phyloP scores from a whole-genome alignment of 2,329 filamentous ascomycete species.

The Penicillium sclerotiorum region DNA sequence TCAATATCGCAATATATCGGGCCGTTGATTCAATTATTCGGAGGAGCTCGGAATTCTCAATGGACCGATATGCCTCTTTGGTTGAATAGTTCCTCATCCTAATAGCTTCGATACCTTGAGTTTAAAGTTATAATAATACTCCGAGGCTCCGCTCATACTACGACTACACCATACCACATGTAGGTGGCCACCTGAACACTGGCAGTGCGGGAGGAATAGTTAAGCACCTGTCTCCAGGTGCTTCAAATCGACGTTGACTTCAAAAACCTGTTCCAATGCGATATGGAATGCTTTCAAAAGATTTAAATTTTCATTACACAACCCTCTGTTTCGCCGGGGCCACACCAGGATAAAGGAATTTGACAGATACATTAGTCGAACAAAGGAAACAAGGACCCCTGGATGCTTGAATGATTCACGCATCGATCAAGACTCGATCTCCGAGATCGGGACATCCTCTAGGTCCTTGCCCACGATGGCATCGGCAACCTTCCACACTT shows the following conservation, averaged over 20 bases:
- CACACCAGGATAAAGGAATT: neutral
- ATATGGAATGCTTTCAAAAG: too few species aligned
- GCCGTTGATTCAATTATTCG: too few species aligned
- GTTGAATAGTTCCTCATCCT: neutral
- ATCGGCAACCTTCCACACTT: slow-evolving; percentile 88
- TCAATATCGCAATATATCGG: too few species aligned
- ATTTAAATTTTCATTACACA: slow-evolving; percentile 4
- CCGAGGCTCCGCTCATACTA: neutral
- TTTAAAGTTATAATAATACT: neutral
- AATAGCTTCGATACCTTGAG: too few species aligned
- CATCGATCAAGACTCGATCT: slow-evolving; percentile 64
- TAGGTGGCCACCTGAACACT: too few species aligned
- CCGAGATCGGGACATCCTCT: slow-evolving; percentile 73
- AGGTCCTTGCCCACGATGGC: slow-evolving; percentile 78
- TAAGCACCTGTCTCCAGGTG: too few species aligned
- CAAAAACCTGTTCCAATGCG: too few species aligned
- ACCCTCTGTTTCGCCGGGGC: slow-evolving; percentile 2
- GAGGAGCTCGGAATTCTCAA: neutral
- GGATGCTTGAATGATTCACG: too few species aligned
- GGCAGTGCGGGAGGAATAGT: too few species aligned
- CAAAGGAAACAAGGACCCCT: neutral
- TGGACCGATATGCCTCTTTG: neutral
- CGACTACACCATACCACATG: neutral
- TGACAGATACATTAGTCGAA: neutral
- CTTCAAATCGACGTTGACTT: too few species aligned